Evolutionary conservation across 2,329 filamentous ascomycete genomes (phyloP).

Genomic region (Cordyceps cateniannulata): DNA sequence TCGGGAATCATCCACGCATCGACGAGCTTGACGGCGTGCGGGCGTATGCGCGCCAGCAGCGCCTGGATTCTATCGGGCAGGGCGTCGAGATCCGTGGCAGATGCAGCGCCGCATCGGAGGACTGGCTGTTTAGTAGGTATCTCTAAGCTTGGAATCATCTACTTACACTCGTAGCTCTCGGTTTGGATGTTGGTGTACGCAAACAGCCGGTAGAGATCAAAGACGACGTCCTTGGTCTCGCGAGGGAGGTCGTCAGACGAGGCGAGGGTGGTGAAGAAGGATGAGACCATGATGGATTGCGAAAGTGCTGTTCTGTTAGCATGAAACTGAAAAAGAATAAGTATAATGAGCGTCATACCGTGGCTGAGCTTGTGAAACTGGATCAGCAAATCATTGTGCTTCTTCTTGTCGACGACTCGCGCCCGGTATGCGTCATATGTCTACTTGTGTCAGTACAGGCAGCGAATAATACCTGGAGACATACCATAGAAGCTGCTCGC

Average conservation of each 20-base stretch:
- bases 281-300: slow-evolving; percentile 8
- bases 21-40: slow-evolving; percentile 64
- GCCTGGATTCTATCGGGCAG: slow-evolving; percentile 1
- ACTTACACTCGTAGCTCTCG: slow-evolving; percentile 10
- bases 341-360: not conserved
- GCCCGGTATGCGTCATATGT: slow-evolving; percentile 1
- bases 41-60: slow-evolving; percentile 59
- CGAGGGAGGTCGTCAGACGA: not conserved
- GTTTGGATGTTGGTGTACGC: slow-evolving; percentile 3
- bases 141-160: not conserved
- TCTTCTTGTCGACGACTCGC: not conserved
- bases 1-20: slow-evolving; percentile 73
- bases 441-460: not conserved
- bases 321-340: not conserved
- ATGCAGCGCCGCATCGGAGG: slow-evolving; percentile 8
- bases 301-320: slow-evolving; percentile 2
- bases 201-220: slow-evolving; percentile 9
- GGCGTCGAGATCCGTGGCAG: not conserved
- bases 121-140: not conserved
- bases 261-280: not conserved
- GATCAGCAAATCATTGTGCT: not conserved
- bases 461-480: not conserved
- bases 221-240: not conserved
- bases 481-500: slow-evolving; percentile 59
- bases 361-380: slow-evolving; percentile 9